Base-by-base conservation (phyloP, 2,329 filamentous ascomycete genomes). In the Teratosphaeria epicoccoides region DNA sequence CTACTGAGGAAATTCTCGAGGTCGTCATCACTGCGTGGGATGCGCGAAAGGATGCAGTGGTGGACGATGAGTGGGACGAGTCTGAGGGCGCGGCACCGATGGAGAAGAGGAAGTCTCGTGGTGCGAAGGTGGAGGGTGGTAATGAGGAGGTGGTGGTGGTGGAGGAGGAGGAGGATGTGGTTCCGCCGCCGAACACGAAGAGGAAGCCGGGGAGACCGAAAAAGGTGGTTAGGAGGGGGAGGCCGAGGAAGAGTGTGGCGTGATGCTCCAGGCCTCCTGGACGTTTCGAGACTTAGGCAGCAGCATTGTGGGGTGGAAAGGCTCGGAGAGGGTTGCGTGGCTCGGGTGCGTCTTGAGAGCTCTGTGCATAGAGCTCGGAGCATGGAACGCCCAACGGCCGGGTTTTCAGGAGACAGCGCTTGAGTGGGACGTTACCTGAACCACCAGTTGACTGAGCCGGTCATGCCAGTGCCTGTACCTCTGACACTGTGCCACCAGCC, bases 401-500 rank as follows among this genome's bases (percentile, higher is more conserved):
- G n/a, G n/a, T 20, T 9, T 40, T 9, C 9, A 7, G 4, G 7
- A 17, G 17, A 40, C 17, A 40, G 33, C 33, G n/a, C 17, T 7
- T 5, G 33, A n/a, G 14, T 40, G 17, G 33, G 10, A 17, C 4
- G 23, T 24, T 22, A 53, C 49, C 52, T 53, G 25, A 56, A 56
- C 54, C 52, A 57, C 55, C 53, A 57, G 29, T 53, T 57, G 59
- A 81, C 79, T 52, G 79, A 82, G 55, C 75, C 80, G 50, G 77
- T 83, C 49, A 82, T 74, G 22, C 76, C 73, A 50, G 72, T 60
- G 1, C 79, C 81, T 45, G 76, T 61, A 37, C 87, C 85, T 63
- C 78, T 82, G 50, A 94, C 80, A 64, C 84, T 87, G 75, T 94
- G 88, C 88, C 88, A 94, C 87, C 87, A 93, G 1, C 85, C 85